Conservation (phyloP, 2,329 filamentous ascomycete species). For the Cadophora sp. region DNA sequence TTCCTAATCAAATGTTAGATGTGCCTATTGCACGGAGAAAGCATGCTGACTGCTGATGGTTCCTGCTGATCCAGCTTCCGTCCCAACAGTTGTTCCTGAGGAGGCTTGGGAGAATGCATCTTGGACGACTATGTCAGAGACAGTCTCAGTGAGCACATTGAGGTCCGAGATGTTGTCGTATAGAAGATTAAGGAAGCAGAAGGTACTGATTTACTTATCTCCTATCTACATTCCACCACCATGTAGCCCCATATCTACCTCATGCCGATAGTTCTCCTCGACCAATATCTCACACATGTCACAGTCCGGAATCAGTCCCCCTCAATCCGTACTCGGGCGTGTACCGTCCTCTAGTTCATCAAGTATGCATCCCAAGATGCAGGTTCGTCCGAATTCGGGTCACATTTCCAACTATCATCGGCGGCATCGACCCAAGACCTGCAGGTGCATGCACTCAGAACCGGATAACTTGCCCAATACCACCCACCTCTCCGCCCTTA, state of each 20-base stretch:
- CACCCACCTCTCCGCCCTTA: not conserved
- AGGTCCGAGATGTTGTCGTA: not conserved
- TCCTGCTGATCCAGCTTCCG: not conserved
- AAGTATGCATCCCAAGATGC: not conserved
- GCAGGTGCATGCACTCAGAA: constrained; percentile 3
- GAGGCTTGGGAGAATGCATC: not conserved
- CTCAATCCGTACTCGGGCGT: not conserved
- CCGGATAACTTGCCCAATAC: not conserved
- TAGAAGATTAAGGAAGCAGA: not conserved
- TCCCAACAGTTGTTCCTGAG: not conserved
- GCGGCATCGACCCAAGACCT: constrained; percentile 10
- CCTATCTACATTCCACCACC: not conserved
- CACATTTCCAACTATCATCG: not conserved
- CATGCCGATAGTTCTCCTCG: not conserved
- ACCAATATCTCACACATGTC: not conserved
- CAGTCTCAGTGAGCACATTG: too few relatives aligned
- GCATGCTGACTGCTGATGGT: not conserved
- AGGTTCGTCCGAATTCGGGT: not conserved
- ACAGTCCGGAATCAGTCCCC: not conserved
- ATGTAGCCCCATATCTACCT: not conserved
- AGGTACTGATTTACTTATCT: not conserved
- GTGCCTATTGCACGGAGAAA: not conserved
- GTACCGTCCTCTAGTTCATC: not conserved
- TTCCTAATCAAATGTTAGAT: not conserved
- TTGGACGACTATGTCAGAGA: not conserved